These are phyloP conservation scores for Brassica hybrid DNA, from an alignment of 441 rosid species.

Conservation along the genomic window DNA sequence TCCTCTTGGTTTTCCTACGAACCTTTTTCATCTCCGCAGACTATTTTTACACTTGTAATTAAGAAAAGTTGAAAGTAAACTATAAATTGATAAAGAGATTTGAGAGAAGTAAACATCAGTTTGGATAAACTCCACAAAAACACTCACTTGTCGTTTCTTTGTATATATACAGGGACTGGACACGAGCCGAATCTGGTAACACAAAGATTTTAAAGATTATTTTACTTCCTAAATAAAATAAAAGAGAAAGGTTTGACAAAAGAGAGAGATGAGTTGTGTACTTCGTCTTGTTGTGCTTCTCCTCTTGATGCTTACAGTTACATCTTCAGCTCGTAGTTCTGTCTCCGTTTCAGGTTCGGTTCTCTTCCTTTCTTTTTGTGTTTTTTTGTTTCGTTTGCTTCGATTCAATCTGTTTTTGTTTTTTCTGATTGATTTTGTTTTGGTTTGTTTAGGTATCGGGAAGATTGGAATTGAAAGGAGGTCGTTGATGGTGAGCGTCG, in stretches of 20 bases:
- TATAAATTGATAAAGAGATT: conserved; percentile 30
- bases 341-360: conserved; percentile 38
- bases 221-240: not conserved
- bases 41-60: not conserved
- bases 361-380: not conserved
- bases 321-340: conserved; percentile 35
- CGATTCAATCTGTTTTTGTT: not conserved
- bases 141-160: conserved; percentile 28
- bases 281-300: conserved; percentile 36
- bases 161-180: conserved; percentile 23
- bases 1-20: conserved; percentile 7
- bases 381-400: not conserved
- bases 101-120: conserved; percentile 23
- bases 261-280: conserved; percentile 26
- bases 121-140: conserved; percentile 37
- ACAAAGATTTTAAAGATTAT: conserved; percentile 2
- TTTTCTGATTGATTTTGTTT: conserved; percentile 10
- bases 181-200: conserved; percentile 21
- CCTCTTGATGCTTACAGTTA: conserved; percentile 22
- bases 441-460: conserved; percentile 15
- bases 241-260: not conserved
- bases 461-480: conserved; percentile 18
- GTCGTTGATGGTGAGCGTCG: conserved; percentile 33
- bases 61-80: not conserved
- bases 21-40: conserved; percentile 4